Evolutionary conservation across 441 rosid species (phyloP).

Genomic region (Populus hybrid): DNA sequence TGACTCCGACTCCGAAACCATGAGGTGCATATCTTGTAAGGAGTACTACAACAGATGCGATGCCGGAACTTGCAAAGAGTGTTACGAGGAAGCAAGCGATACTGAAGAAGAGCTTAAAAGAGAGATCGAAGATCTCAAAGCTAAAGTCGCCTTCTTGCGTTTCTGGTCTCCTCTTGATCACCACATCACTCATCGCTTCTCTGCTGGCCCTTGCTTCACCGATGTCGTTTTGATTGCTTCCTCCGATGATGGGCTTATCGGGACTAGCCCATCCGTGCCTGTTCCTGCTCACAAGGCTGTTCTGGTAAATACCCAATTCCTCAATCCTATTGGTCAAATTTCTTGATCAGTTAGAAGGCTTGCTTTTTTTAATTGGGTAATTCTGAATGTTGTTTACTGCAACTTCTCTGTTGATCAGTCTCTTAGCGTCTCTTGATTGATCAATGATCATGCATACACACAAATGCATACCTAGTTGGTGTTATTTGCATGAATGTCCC

Average conservation of each 20-base stretch:
- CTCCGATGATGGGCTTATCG: conserved; percentile 31
- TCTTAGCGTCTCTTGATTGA: not conserved
- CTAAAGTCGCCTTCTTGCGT: conserved; percentile 63
- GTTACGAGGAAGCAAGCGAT: conserved; percentile 81
- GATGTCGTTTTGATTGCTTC: conserved; percentile 69
- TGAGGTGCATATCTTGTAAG: conserved; percentile 73
- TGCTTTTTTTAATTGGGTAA: too few relatives aligned
- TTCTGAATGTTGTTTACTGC: too few relatives aligned
- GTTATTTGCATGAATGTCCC: not conserved
- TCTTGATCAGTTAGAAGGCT: not conserved
- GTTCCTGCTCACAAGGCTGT: conserved; percentile 66
- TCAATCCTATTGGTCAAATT: not conserved
- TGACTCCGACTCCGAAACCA: conserved; percentile 37
- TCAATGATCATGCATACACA: not conserved
- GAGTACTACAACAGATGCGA: conserved; percentile 49
- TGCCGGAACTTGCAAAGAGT: conserved; percentile 90
- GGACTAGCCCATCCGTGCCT: conserved; percentile 35
- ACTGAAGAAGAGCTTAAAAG: conserved; percentile 76
- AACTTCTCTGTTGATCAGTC: not conserved
- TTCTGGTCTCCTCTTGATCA: conserved; percentile 50
- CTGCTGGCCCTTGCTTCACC: conserved; percentile 38
- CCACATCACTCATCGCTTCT: conserved; percentile 9
- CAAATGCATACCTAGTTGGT: not conserved
- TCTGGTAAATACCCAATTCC: conserved; percentile 43
- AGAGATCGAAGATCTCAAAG: conserved; percentile 74